These are phyloP conservation scores for Carex parvula DNA, from an alignment of 176 grass and related monocot genomes.

Conservation along the genomic window DNA sequence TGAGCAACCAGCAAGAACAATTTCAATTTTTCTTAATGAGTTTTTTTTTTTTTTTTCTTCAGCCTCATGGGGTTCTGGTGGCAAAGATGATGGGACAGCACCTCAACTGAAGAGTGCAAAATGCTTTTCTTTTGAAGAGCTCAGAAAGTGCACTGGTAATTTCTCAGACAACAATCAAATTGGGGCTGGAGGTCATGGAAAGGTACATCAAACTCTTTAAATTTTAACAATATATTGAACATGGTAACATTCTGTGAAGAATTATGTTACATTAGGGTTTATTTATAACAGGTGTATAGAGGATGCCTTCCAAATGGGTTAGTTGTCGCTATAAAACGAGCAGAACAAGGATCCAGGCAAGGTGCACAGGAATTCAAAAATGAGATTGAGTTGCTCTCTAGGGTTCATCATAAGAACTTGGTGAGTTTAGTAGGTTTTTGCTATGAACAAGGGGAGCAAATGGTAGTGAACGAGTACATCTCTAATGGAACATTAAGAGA, in stretches of 20 bases:
- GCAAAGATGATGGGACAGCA: slow-evolving; percentile 54
- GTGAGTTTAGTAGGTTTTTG: slow-evolving; percentile 78
- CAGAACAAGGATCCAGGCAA: slow-evolving; percentile 75
- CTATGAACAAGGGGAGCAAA: slow-evolving; percentile 82
- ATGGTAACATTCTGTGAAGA: not conserved
- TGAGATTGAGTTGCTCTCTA: slow-evolving; percentile 85
- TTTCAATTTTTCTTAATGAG: not conserved
- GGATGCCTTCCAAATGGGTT: slow-evolving; percentile 55
- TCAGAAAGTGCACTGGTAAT: slow-evolving; percentile 67
- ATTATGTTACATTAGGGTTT: not conserved
- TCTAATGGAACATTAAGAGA: slow-evolving; percentile 66
- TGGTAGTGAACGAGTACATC: slow-evolving; percentile 83
- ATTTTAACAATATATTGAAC: not conserved
- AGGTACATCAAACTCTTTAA: slow-evolving; percentile 39
- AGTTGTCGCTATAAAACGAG: slow-evolving; percentile 70
- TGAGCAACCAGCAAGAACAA: not conserved
- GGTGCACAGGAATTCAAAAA: slow-evolving; percentile 82
- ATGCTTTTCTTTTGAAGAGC: slow-evolving; percentile 71
- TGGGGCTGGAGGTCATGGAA: slow-evolving; percentile 79
- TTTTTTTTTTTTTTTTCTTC: slow-evolving; percentile 19
- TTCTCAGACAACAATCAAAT: slow-evolving; percentile 61
- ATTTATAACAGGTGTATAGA: slow-evolving; percentile 68
- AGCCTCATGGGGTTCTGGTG: slow-evolving; percentile 65
- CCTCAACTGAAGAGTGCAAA: slow-evolving; percentile 73
- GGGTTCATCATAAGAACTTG: slow-evolving; percentile 89